Evolutionary conservation across 73 alveolate genomes (phyloP), one percentile per base, ranked within the genome.

Genomic region (Uronychia binucleata): DNA sequence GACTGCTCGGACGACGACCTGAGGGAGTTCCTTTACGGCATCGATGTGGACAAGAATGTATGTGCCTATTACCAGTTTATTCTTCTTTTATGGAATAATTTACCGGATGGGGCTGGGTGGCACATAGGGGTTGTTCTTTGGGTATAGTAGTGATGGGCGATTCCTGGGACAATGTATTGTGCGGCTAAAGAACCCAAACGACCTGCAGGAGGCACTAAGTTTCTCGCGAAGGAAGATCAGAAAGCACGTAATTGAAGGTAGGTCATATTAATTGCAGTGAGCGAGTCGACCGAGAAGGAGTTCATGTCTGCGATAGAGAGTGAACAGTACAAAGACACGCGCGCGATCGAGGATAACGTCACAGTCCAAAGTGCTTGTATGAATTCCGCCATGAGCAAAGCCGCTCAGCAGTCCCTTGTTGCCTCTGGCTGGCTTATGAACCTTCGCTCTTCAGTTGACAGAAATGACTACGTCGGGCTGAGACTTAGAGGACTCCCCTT

Each of bases 401-500:
- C 67, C 19, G 19, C 67, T 5, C 5, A 46, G 5, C 67, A 46
- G 67, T 46, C 5, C n/a, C 67, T 46, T 19, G 19, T 5, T 46
- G 5, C 67, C 19, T 5, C 67, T 46, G 67, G 67, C 5, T 46
- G 67, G 67, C 67, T 46, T 19, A 46, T 19, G 19, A 46, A 5
- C 19, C 67, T 46, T 46, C 67, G 67, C 19, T 46, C 67, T 46
- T 46, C 67, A 46, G 67, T 46, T 46, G 94, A 88, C 0, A 57
- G 34, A n/a, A 83, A 88, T 78, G 67, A 57, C n/a, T 32, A 82
- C 25, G 74, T 88, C 76, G 81, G 75, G 0, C 27, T 88, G 46
- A 82, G 86, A 59, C 75, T 88, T 1, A 88, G 94, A 88, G 94
- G 94, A 57, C 85, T 88, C 11, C 94, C 94, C 13, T 88, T 57